These are phyloP conservation scores for Capsicum baccatum DNA, from an alignment of 257 asterid species.

Conservation along the genomic window DNA sequence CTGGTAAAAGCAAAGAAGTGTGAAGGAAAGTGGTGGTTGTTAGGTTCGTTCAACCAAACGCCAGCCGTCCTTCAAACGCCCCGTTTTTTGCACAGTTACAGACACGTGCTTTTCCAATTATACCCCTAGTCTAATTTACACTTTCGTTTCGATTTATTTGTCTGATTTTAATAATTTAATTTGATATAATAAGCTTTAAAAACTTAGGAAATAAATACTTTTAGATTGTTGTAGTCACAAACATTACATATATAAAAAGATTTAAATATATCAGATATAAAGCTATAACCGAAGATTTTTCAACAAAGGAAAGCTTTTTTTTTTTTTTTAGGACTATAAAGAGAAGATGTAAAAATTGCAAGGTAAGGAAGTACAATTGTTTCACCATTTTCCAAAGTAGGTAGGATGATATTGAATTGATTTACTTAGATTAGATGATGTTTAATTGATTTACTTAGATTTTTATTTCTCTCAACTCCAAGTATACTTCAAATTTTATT, in stretches of 20 bases:
- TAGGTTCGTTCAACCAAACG: constrained; percentile 78
- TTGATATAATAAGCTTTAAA: too few species aligned
- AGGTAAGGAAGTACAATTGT: background rate
- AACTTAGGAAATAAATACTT: too few species aligned
- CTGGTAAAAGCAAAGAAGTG: constrained; percentile 45
- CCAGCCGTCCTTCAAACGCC: constrained; percentile 48
- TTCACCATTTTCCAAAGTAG: background rate
- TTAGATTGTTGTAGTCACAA: too few species aligned
- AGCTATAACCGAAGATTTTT: too few species aligned
- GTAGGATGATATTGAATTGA: background rate
- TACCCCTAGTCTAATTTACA: background rate
- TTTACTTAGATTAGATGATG: background rate
- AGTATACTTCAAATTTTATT: background rate
- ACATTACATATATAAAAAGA: too few species aligned
- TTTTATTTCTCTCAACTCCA: background rate
- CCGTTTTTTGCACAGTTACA: constrained; percentile 36
- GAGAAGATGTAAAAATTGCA: too few species aligned
- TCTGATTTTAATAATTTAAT: too few species aligned
- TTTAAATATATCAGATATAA: too few species aligned
- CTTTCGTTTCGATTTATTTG: background rate
- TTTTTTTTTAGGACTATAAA: too few species aligned
- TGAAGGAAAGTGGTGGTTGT: constrained; percentile 69
- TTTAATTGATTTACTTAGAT: background rate
- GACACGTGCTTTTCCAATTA: background rate
- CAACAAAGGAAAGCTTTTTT: too few species aligned